These are phyloP conservation scores for Mycena amicta DNA, from an alignment of 768 basidiomycete species.

Conservation along the genomic window DNA sequence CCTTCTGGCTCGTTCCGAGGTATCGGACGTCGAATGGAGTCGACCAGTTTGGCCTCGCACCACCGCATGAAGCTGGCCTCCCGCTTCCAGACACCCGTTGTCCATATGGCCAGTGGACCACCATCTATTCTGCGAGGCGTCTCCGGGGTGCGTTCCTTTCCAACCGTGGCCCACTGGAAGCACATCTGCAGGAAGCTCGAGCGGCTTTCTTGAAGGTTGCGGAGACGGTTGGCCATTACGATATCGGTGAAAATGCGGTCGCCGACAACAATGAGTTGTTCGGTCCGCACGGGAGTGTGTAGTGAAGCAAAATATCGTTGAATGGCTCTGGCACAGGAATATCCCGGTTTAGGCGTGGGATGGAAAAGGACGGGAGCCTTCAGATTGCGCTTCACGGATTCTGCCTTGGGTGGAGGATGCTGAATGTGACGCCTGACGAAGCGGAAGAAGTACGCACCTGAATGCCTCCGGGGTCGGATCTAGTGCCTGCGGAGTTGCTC, in stretches of 20 bases:
- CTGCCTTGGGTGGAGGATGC: conserved; percentile 59
- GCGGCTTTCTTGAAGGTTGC: conserved; percentile 19
- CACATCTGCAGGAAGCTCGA: conserved; percentile 22
- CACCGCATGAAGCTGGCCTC: conserved; percentile 66
- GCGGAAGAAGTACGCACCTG: conserved; percentile 75
- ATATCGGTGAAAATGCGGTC: conserved; percentile 94
- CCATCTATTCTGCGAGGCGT: conserved; percentile 10
- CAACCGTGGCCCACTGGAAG: conserved; percentile 26
- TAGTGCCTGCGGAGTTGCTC: conserved; percentile 91
- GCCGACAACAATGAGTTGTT: conserved; percentile 81
- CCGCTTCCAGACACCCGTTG: conserved; percentile 67
- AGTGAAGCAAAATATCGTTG: conserved; percentile 74
- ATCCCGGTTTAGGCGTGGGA: conserved; percentile 74
- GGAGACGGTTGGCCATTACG: conserved; percentile 81
- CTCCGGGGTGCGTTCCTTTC: conserved; percentile 27
- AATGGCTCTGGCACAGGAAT: conserved; percentile 72
- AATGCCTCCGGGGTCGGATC: conserved; percentile 72
- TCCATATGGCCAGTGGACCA: conserved; percentile 72
- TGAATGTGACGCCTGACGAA: too few species aligned
- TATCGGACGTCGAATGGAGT: conserved; percentile 46
- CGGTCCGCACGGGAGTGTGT: conserved; percentile 53
- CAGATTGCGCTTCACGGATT: conserved; percentile 79
- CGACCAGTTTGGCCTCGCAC: conserved; percentile 55
- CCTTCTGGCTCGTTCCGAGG: conserved; percentile 25
- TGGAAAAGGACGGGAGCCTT: conserved; percentile 85